phyloP scores from a whole-genome alignment of 768 basidiomycete genomes.

The Thelephora ganbajun region DNA sequence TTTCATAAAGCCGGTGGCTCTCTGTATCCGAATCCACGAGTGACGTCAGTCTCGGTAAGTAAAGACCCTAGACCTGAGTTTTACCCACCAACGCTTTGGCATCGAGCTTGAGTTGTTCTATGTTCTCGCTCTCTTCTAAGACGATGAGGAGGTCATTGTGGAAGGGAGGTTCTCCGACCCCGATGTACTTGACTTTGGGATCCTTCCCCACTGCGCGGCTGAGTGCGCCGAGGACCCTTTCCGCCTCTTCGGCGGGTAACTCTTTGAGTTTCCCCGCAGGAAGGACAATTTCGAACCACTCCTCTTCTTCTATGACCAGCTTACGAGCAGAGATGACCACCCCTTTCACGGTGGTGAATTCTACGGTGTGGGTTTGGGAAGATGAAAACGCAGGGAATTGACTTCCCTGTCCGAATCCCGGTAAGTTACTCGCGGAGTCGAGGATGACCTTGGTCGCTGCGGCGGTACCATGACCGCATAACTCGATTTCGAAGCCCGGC shows the following conservation, averaged over 20 bases:
- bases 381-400: too few relatives aligned
- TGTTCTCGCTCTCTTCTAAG: slow-evolving; percentile 24
- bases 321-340: slow-evolving; percentile 10
- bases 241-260: slow-evolving; percentile 18
- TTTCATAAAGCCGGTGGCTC: slow-evolving; percentile 19
- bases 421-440: neutral
- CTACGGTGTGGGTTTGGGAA: neutral
- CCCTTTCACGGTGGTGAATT: slow-evolving; percentile 14
- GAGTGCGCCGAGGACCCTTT: slow-evolving; percentile 17
- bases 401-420: too few relatives aligned
- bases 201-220: slow-evolving; percentile 25
- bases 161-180: slow-evolving; percentile 21
- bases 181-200: slow-evolving; percentile 23
- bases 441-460: slow-evolving; percentile 29
- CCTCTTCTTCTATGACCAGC: slow-evolving; percentile 4
- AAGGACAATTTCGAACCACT: slow-evolving; percentile 22
- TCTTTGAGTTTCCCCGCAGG: slow-evolving; percentile 16
- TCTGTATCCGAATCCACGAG: slow-evolving; percentile 12
- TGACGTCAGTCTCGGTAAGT: neutral
- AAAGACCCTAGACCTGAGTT: neutral
- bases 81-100: slow-evolving; percentile 21
- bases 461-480: slow-evolving; percentile 10
- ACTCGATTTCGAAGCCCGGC: neutral
- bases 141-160: slow-evolving; percentile 26
- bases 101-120: slow-evolving; percentile 20